phyloP scores from a whole-genome alignment of 345 rosid genomes.

The Aurinia saxatilis region DNA sequence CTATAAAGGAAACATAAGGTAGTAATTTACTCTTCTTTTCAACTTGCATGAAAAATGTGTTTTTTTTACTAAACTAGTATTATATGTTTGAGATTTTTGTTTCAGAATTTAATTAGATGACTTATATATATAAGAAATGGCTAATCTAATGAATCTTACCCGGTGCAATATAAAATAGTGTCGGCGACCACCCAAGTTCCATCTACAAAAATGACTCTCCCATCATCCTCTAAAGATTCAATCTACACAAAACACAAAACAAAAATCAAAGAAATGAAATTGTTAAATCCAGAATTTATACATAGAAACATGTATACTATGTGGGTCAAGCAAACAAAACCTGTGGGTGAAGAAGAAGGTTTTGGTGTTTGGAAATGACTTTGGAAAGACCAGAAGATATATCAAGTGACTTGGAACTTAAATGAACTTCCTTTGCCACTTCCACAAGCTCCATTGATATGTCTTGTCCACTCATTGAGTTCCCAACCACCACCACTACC shows the following conservation, averaged over 20 bases:
- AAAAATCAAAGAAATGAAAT: neutral
- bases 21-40: neutral
- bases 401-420: slow-evolving; percentile 56
- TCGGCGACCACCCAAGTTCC: slow-evolving; percentile 61
- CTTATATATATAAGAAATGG: too few relatives aligned
- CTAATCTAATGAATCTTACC: too few relatives aligned
- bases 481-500: slow-evolving; percentile 84
- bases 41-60: neutral
- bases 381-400: slow-evolving; percentile 60
- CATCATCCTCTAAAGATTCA: slow-evolving; percentile 58
- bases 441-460: slow-evolving; percentile 80
- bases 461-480: slow-evolving; percentile 82
- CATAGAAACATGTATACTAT: neutral
- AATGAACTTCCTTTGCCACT: slow-evolving; percentile 70
- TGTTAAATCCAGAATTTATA: neutral
- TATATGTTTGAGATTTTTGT: neutral
- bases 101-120: neutral
- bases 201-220: slow-evolving; percentile 51
- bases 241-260: slow-evolving; percentile 34
- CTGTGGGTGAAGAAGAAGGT: slow-evolving; percentile 58
- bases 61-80: neutral
- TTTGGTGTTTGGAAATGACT: slow-evolving; percentile 57
- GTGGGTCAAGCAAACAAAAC: slow-evolving; percentile 24
- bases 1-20: slow-evolving; percentile 8
- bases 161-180: slow-evolving; percentile 80